Percentiles rank a stretch among this genome's conserved stretches.
Evolutionary conservation across 176 grass and related monocot genomes (phyloP).

Genomic region (Lolium rigidum): DNA sequence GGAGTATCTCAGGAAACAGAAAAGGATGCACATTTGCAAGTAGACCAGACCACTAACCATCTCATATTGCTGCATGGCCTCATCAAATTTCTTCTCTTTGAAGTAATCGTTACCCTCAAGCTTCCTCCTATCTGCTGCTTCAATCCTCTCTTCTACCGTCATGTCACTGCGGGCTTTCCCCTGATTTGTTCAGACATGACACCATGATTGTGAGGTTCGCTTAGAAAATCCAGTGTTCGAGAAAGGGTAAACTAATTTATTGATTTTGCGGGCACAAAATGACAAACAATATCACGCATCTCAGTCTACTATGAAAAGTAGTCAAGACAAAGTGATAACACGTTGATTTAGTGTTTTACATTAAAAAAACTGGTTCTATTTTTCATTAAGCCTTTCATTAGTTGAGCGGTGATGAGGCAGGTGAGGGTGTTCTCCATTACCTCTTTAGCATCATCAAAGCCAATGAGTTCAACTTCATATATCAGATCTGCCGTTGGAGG

Average conservation of each 20-base stretch:
- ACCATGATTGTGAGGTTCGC: conserved; percentile 9
- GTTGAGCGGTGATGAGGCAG: not conserved
- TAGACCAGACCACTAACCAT: conserved; percentile 57
- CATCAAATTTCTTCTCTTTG: conserved; percentile 83
- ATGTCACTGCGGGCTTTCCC: conserved; percentile 93
- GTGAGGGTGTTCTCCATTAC: conserved; percentile 45
- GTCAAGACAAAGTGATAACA: not conserved
- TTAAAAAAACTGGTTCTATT: not conserved
- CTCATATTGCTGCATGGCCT: conserved; percentile 97
- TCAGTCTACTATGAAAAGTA: not conserved
- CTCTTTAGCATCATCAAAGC: conserved; percentile 92
- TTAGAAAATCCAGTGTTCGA: conserved; percentile 15
- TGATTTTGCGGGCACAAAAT: not conserved
- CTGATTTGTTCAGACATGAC: conserved; percentile 51
- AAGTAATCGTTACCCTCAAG: conserved; percentile 80
- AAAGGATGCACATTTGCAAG: not conserved
- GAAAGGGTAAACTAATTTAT: conserved; percentile 9
- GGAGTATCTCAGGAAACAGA: not conserved
- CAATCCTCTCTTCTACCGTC: conserved; percentile 98
- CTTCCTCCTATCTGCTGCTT: conserved; percentile 90
- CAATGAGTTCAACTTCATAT: conserved; percentile 96
- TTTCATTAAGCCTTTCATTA: conserved; percentile 10
- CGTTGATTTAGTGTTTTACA: not conserved
- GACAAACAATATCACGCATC: not conserved
- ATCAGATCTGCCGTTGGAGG: conserved; percentile 86